Percentiles rank a stretch among this genome's conserved stretches.
Conservation (phyloP, 306 rosid genomes). For the Castanea mollissima region DNA sequence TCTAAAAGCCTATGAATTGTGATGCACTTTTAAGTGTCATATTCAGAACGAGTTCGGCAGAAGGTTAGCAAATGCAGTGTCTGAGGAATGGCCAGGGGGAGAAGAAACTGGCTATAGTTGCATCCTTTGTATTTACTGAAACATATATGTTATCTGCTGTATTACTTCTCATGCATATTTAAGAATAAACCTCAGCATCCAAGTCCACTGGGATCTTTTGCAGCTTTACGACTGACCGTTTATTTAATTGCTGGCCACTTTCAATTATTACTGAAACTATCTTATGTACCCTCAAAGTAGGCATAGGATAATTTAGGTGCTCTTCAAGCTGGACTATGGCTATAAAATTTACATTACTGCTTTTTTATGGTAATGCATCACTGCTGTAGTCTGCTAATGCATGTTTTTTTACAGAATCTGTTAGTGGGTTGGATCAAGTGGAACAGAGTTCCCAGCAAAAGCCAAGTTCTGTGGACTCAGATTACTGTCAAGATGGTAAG, state of each 20-base stretch:
- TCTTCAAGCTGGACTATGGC: not conserved
- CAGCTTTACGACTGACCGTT: not conserved
- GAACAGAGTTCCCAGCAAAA: conserved; percentile 61
- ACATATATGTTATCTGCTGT: not conserved
- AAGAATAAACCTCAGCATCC: not conserved
- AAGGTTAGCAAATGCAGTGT: not conserved
- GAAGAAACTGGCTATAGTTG: not conserved
- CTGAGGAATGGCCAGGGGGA: not conserved
- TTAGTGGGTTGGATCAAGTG: conserved; percentile 68
- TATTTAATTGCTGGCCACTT: not conserved
- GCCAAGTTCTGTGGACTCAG: conserved; percentile 62
- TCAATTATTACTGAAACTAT: not conserved
- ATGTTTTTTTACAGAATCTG: conserved; percentile 41
- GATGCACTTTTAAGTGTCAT: not conserved
- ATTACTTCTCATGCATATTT: not conserved
- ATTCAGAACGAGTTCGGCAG: not conserved
- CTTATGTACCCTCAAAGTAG: not conserved
- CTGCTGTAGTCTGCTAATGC: not conserved
- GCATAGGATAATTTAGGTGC: not conserved
- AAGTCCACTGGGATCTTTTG: not conserved
- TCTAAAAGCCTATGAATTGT: not conserved
- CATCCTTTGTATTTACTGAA: not conserved
- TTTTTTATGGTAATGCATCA: not conserved
- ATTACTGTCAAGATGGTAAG: conserved; percentile 70
- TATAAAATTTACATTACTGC: not conserved